Base-by-base conservation (phyloP, 192 early-diverging fungal genomes). In the Entophlyctis helioformis region DNA sequence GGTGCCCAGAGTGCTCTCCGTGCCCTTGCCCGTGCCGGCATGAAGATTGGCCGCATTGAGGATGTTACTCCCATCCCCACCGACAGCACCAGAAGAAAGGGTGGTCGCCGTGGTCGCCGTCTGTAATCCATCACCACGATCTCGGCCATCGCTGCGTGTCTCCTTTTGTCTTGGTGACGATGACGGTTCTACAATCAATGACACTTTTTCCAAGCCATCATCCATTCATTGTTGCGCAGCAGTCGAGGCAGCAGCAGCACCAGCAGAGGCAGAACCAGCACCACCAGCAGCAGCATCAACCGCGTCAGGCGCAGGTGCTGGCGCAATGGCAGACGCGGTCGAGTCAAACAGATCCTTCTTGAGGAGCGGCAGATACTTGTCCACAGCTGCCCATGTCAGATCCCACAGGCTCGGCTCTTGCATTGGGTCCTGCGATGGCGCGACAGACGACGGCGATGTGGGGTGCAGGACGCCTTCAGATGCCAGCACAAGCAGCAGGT, bases 31-130 rank as follows among this genome's bases (percentile, higher is more conserved):
- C 87, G 96, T 78, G 80, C 89, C 55, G 96, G 94, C 58, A 85
- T 99, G 82, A 91, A 85, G 78, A 97, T 99, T 72, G 96, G 96
- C 56, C 82, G 96, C 58, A 99, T 99, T 60, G 86, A 96, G 77
- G 93, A 96, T 71, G 84, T 87, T 54, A 99, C 96, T 54, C 94
- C 94, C 64, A 84, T 89, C 63, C 96, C 96, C 61, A 96, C 94
- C 66, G 96, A 99, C 72, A 82, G 80, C 64, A 99, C 96, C 70
- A 84, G 96, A 57, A 78, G 82, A 55, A 97, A 95, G 85, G 96
- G 96, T 72, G 96, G 96, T 86, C 90, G 96, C 63, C 89, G 96
- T 79, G 96, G 96, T 89, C 89, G 96, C 78, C 93, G 96, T 68
- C 49, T 72, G 54, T 72, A 66, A 34, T 46, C 19, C 16, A 35